Evolutionary conservation across 2,329 filamentous ascomycete genomes (phyloP).

Genomic region (Cercospora janseana): DNA sequence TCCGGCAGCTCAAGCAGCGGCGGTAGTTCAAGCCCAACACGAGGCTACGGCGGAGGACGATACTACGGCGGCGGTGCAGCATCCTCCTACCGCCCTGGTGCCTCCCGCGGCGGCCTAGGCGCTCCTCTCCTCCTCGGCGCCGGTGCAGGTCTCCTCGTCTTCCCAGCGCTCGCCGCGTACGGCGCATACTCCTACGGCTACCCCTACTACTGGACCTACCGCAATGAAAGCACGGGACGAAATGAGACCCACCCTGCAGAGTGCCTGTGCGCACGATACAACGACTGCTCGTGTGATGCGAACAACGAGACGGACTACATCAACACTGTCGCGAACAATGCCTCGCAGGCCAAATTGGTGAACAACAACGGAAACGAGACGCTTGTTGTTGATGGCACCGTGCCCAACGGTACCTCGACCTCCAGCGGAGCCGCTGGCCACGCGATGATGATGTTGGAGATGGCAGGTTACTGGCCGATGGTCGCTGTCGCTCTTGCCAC

Average conservation of each 20-base stretch:
- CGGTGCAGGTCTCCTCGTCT: constrained; percentile 46
- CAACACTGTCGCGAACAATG: constrained; percentile 59
- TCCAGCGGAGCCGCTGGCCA: constrained; percentile 39
- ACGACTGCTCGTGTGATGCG: constrained; percentile 63
- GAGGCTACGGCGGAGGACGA: constrained; percentile 56
- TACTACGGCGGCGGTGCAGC: constrained; percentile 67
- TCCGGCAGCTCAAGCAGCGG: constrained; percentile 21
- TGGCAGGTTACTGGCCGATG: constrained; percentile 40
- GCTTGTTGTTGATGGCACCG: constrained; percentile 72
- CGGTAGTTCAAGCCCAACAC: constrained; percentile 56
- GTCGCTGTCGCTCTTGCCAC: constrained; percentile 33
- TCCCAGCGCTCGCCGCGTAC: constrained; percentile 61
- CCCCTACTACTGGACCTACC: constrained; percentile 54
- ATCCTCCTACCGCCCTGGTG: constrained; percentile 58
- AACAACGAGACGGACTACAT: constrained; percentile 62
- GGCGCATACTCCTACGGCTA: constrained; percentile 63
- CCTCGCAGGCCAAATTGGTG: constrained; percentile 60
- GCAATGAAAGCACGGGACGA: constrained; percentile 48
- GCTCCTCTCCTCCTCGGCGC: constrained; percentile 54
- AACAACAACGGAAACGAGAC: constrained; percentile 55
- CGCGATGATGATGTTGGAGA: constrained; percentile 17
- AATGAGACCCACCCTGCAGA: constrained; percentile 61
- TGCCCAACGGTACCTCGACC: constrained; percentile 53
- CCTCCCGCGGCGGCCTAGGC: constrained; percentile 49
- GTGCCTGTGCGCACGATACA: constrained; percentile 60